Evolutionary conservation across 805 yeast genomes (phyloP).

Genomic region (Zygosaccharomyces gambellarensis): DNA sequence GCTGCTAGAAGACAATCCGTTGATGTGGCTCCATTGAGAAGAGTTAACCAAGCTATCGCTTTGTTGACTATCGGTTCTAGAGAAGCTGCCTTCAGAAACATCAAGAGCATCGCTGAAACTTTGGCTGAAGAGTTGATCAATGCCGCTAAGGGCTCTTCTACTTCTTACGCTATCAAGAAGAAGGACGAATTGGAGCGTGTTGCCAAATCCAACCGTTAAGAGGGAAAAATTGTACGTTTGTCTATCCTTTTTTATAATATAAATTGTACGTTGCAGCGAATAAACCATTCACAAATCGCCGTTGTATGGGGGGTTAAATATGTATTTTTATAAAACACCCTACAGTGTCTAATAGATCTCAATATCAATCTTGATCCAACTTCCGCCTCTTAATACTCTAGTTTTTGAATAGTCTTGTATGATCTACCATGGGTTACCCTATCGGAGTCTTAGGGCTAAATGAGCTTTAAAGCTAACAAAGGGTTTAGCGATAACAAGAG

Average conservation of each 20-base stretch:
- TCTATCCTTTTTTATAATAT: constrained; percentile 20
- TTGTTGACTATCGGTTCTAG: constrained; percentile 98
- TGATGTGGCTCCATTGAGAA: constrained; percentile 99
- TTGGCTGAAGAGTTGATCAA: constrained; percentile 99
- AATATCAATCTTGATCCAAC: background rate
- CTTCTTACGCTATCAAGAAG: constrained; percentile 99
- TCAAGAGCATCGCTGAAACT: constrained; percentile 99
- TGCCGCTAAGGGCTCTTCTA: constrained; percentile 99
- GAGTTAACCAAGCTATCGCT: constrained; percentile 99
- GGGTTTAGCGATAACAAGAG: background rate
- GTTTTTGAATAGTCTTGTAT: background rate
- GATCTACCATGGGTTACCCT: background rate
- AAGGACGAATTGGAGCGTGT: constrained; percentile 99
- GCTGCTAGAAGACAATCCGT: constrained; percentile 99
- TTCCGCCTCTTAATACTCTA: background rate
- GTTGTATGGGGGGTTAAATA: constrained; percentile 1
- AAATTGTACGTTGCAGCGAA: constrained; percentile 14
- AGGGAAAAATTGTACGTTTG: constrained; percentile 19
- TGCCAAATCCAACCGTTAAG: constrained; percentile 99
- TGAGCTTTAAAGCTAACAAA: background rate
- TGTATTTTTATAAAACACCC: constrained; percentile 1
- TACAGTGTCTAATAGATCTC: background rate
- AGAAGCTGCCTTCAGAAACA: constrained; percentile 99
- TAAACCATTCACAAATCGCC: background rate
- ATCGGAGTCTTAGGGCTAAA: background rate